These are phyloP conservation scores for Yamadazyma phyllophila DNA, from an alignment of 805 yeast genomes.

Conservation along the genomic window DNA sequence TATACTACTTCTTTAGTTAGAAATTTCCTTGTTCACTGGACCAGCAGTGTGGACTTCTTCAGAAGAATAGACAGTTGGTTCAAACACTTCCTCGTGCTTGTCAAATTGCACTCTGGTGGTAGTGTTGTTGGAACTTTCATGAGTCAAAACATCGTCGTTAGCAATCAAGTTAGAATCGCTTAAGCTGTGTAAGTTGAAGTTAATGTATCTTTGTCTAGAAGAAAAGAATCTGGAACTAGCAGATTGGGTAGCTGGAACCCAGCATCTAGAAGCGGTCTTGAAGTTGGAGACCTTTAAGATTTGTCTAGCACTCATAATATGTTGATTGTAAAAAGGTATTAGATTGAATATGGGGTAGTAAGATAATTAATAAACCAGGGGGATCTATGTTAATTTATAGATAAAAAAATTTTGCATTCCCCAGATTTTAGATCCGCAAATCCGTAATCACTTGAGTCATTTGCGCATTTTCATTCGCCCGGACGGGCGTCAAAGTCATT, in stretches of 20 bases:
- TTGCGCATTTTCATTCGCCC: constrained; percentile 3
- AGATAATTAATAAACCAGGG: not conserved
- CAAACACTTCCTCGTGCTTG: constrained; percentile 27
- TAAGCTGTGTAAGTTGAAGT: constrained; percentile 27
- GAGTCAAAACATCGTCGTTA: constrained; percentile 30
- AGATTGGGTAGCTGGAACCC: constrained; percentile 33
- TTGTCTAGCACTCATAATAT: constrained; percentile 24
- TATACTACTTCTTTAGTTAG: not conserved
- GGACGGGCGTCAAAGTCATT: not conserved
- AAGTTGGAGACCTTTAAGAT: constrained; percentile 30
- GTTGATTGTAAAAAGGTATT: not conserved
- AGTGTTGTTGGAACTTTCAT: constrained; percentile 9
- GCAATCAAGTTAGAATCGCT: constrained; percentile 31
- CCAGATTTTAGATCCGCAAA: constrained; percentile 13
- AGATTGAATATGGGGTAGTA: not conserved
- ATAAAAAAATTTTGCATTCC: constrained; percentile 5
- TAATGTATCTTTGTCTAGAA: constrained; percentile 33
- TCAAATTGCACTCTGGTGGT: constrained; percentile 11
- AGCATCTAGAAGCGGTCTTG: constrained; percentile 44
- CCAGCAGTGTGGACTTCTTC: constrained; percentile 45
- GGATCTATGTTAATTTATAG: constrained; percentile 2
- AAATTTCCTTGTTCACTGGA: constrained; percentile 32
- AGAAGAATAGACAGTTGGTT: constrained; percentile 39
- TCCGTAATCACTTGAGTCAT: constrained; percentile 11
- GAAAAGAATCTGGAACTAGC: constrained; percentile 29